These are phyloP conservation scores for Helichrysum umbraculigerum DNA, from an alignment of 129 eudicot species.

Conservation along the genomic window DNA sequence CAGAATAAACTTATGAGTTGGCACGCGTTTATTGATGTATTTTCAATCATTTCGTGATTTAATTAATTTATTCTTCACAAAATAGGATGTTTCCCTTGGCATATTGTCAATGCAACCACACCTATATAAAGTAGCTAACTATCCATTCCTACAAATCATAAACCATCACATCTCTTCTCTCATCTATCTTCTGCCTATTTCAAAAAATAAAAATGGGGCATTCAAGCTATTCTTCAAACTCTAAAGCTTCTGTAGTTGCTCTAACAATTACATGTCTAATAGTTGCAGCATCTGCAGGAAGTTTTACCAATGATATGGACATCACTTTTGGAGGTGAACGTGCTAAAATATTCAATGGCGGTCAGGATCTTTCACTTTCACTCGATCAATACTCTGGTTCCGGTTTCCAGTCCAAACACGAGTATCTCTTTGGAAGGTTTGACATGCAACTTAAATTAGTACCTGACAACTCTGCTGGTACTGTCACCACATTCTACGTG, in stretches of 20 bases:
- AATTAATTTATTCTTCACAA: no score
- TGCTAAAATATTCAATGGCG: not conserved
- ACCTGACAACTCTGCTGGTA: not conserved
- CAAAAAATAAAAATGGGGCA: not conserved
- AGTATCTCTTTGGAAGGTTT: not conserved
- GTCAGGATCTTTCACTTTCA: not conserved
- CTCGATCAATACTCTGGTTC: not conserved
- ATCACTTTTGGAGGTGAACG: not conserved
- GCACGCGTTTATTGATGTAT: no score
- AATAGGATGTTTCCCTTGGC: no score
- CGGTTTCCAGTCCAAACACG: not conserved
- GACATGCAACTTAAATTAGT: not conserved
- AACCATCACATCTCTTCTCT: not conserved
- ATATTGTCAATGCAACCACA: not conserved
- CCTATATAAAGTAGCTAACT: not conserved
- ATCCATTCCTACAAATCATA: not conserved
- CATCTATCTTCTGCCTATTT: not conserved
- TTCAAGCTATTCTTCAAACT: not conserved
- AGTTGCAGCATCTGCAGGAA: not conserved
- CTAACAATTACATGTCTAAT: not conserved
- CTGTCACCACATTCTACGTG: not conserved
- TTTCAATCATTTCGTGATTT: no score
- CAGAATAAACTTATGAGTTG: no score
- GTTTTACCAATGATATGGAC: not conserved
- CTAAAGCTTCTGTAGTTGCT: not conserved